Base-by-base conservation (phyloP, 192 early-diverging fungal species). In the Thamnidium elegans region DNA sequence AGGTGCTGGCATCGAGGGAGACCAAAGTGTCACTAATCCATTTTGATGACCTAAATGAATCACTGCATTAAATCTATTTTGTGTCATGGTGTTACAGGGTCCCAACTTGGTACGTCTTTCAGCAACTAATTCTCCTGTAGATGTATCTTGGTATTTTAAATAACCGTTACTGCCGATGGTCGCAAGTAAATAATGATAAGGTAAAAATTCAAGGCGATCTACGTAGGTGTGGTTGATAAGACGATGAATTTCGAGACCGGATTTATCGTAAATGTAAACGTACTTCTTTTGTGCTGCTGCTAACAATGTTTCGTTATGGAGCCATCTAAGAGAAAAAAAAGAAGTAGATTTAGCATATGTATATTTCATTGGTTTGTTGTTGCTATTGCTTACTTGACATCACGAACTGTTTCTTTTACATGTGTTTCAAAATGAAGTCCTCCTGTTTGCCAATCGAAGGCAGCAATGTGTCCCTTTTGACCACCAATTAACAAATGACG, bases 271-370 rank as follows among this genome's bases (percentile, higher is more conserved):
- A 50, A 98, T 94, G 65, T 92, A 98, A 0, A 89, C 93, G 65
- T 93, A 89, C 76, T 92, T 89, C 72, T 97, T 96, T 83, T 98
- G 96, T 19, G 96, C 96, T 30, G 89, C 94, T 10, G 96, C 96
- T 74, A 95, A 92, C 79, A 96, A 69, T 19, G 81, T 92, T 78
- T 96, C 88, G 77, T 98, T 94, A 67, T 98, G 96, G 47, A 98
- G 87, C 94, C 94, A 98, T 32, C 82, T 86, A 60, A 48, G 4
- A 17, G 26, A 50, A 67, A n/a, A 11, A 21, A 64, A 46, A 36
- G 39, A 14, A 26, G 19, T 26, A 26, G 14, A 6, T 3, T 39
- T 39, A 39, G 36, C 9, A 9, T 6, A 10, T 39, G 2, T 1
- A 10, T 39, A 10, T 39, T 39, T 39, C 3, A 36, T 4, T 4